These are phyloP conservation scores for Naganishia albida DNA, from an alignment of 1,284 basidiomycete species.

Conservation along the genomic window DNA sequence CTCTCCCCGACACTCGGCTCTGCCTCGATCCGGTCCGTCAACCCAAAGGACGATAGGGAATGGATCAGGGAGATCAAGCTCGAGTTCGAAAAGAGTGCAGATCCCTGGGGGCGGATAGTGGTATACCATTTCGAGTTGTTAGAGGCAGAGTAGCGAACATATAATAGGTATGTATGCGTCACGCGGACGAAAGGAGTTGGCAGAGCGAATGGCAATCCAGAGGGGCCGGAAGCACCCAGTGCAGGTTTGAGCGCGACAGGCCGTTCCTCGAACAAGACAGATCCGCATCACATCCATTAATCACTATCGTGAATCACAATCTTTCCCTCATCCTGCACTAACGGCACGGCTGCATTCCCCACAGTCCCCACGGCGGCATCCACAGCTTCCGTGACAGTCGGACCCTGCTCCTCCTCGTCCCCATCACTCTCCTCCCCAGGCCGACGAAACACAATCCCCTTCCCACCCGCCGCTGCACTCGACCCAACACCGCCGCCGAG, in stretches of 20 bases:
- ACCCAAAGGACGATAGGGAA: constrained; percentile 29
- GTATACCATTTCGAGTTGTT: constrained; percentile 50
- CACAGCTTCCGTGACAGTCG: constrained; percentile 17
- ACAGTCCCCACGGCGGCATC: not conserved
- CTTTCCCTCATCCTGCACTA: constrained; percentile 33
- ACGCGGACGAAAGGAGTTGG: too few relatives aligned
- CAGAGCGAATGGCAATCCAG: too few relatives aligned
- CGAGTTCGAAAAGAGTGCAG: constrained; percentile 51
- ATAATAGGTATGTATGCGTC: not conserved
- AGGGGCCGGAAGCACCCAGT: too few relatives aligned
- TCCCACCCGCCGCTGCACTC: constrained; percentile 30
- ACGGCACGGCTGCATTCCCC: constrained; percentile 17
- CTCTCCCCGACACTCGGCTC: constrained; percentile 34
- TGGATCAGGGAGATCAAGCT: constrained; percentile 46
- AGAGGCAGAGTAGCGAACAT: constrained; percentile 14
- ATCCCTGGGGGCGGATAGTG: constrained; percentile 53
- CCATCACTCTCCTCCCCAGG: constrained; percentile 42
- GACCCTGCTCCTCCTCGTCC: constrained; percentile 37
- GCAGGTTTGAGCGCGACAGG: too few relatives aligned
- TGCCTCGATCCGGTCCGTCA: constrained; percentile 30
- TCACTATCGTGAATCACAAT: constrained; percentile 53
- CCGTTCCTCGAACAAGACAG: not conserved
- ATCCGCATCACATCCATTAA: constrained; percentile 26
- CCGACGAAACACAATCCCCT: constrained; percentile 40
- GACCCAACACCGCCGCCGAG: constrained; percentile 44